Evolutionary conservation across 2,329 filamentous ascomycete genomes (phyloP).

Genomic region (Tolypocladium sp.): DNA sequence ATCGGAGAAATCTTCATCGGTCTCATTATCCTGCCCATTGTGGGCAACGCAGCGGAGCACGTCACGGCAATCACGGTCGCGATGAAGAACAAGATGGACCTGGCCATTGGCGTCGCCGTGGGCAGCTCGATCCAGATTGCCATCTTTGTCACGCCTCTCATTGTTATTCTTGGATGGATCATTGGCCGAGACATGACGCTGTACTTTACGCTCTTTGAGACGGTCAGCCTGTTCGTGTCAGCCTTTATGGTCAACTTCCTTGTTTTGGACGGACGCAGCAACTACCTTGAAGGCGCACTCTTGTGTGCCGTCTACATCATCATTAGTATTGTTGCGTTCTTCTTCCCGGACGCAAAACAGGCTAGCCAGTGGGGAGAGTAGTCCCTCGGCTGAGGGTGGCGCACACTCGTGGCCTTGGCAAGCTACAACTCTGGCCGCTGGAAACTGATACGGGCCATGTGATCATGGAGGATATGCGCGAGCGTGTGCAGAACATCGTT

Average conservation of each 20-base stretch:
- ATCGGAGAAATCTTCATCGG: conserved; percentile 61
- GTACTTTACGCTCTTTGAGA: conserved; percentile 85
- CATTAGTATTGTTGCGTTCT: conserved; percentile 57
- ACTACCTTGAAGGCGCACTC: conserved; percentile 74
- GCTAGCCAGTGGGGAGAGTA: conserved; percentile 29
- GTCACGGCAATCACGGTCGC: conserved; percentile 63
- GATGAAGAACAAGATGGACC: conserved; percentile 68
- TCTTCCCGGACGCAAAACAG: conserved; percentile 46
- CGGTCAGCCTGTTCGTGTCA: conserved; percentile 74
- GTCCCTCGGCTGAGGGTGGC: neutral
- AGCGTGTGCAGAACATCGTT: neutral
- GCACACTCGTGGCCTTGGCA: neutral
- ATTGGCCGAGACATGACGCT: conserved; percentile 63
- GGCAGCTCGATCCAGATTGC: conserved; percentile 66
- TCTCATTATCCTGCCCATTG: conserved; percentile 63
- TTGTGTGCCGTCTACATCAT: conserved; percentile 60
- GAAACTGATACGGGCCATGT: neutral
- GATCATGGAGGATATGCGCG: neutral
- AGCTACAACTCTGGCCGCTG: neutral
- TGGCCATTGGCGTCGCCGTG: conserved; percentile 63
- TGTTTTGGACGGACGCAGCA: conserved; percentile 75
- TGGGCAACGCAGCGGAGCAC: conserved; percentile 66
- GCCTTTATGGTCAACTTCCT: conserved; percentile 84
- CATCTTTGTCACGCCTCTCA: conserved; percentile 59
- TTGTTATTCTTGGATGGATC: conserved; percentile 65